Conservation (phyloP, 1,139 yeast species). For the Yamadazyma membranifaciens region DNA sequence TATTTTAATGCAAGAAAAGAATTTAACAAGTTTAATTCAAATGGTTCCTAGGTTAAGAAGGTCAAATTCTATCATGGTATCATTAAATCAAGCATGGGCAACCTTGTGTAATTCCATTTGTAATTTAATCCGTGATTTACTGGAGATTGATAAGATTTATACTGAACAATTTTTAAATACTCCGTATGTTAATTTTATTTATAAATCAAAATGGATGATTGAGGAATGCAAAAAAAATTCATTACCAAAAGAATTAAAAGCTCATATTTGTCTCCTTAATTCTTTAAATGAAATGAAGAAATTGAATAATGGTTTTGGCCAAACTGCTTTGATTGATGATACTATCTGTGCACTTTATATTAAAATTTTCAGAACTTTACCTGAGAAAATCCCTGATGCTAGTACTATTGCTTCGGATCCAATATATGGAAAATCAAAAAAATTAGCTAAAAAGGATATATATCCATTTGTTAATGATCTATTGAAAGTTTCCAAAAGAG, state of each 20-base stretch:
- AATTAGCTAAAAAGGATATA: conserved; percentile 44
- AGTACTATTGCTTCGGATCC: conserved; percentile 19
- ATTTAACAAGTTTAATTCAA: conserved; percentile 56
- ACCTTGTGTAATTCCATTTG: conserved; percentile 48
- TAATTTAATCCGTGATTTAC: conserved; percentile 44
- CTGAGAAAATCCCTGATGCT: conserved; percentile 4
- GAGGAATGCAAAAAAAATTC: conserved; percentile 29
- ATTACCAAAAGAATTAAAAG: conserved; percentile 23
- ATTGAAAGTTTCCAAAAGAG: conserved; percentile 27
- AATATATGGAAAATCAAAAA: conserved; percentile 35
- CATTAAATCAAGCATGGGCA: conserved; percentile 67
- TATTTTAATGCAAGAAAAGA: conserved; percentile 52
- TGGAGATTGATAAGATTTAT: conserved; percentile 45
- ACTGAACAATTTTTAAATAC: conserved; percentile 54
- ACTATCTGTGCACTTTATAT: conserved; percentile 64
- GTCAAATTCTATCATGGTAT: conserved; percentile 71
- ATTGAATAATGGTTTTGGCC: conserved; percentile 78
- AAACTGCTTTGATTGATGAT: conserved; percentile 78
- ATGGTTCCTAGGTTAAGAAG: conserved; percentile 72
- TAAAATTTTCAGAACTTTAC: conserved; percentile 38
- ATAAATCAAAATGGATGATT: conserved; percentile 35
- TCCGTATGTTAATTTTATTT: conserved; percentile 47
- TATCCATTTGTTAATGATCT: conserved; percentile 43
- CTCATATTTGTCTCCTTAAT: conserved; percentile 41
- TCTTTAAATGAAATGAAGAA: conserved; percentile 66